Evolutionary conservation across 2,329 filamentous ascomycete genomes (phyloP), one percentile per base, ranked within the genome.

Genomic region (Pochonia chlamydosporia): DNA sequence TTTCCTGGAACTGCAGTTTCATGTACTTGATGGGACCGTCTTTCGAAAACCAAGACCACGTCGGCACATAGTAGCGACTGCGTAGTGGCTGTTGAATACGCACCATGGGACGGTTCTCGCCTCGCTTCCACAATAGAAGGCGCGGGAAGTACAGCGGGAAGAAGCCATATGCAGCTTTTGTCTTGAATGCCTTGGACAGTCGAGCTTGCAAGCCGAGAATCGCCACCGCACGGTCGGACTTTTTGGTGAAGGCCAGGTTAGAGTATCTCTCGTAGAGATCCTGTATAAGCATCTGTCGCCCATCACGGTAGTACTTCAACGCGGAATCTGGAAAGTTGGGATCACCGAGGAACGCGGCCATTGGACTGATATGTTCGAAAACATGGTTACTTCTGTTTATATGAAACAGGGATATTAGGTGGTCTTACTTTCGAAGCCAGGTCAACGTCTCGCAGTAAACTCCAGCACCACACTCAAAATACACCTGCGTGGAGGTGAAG

Each of bases 391-490:
- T n/a, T n/a, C n/a, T n/a, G n/a, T n/a, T n/a, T n/a, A n/a, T n/a
- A n/a, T n/a, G n/a, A n/a, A n/a, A n/a, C n/a, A n/a, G n/a, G n/a
- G n/a, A n/a, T n/a, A n/a, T n/a, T n/a, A n/a, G n/a, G n/a, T n/a
- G n/a, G n/a, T n/a, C 63, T 55, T 40, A 68, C 66, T 63, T 68
- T 18, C 47, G 41, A 51, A 67, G 59, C 9, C 49, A 56, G 0
- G 53, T 54, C 25, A 68, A 9, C 62, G 28, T 31, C 28, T 31
- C 28, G 14, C 28, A 69, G 3, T 59, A 52, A 3, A 67, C 58
- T 1, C 64, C 59, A 0, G 52, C 39, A 4, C 67, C 62, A 40
- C 69, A 71, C 35, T 68, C 66, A 55, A 58, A 71, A 24, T 70
- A 67, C 2, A 62, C 59, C 47, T 71, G 65, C 0, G 50, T 50